A percentile compares a stretch with the other conserved stretches of the same genome.
These are phyloP conservation scores for Barbarea vulgaris DNA, from an alignment of 345 rosid genomes.

Conservation along the genomic window DNA sequence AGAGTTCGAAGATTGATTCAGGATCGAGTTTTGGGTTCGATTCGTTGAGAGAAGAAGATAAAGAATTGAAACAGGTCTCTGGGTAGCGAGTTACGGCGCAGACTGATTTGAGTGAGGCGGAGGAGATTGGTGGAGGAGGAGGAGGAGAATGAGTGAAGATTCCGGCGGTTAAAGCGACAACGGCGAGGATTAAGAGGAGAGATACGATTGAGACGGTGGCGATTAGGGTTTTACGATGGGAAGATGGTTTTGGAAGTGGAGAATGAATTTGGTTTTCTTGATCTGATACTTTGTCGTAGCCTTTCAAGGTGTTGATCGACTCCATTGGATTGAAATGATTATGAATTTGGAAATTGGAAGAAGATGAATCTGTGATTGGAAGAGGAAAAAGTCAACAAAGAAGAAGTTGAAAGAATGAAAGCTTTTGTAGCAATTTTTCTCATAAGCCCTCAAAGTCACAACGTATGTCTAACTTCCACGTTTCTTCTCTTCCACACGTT, in stretches of 20 bases:
- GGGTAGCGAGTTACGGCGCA: conserved; percentile 70
- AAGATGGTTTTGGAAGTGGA: conserved; percentile 31
- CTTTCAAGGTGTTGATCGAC: conserved; percentile 58
- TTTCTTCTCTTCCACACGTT: not conserved
- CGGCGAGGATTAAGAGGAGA: conserved; percentile 48
- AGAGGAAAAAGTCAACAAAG: conserved; percentile 9
- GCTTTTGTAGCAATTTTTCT: not conserved
- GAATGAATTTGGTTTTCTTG: conserved; percentile 45
- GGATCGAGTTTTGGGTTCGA: conserved; percentile 48
- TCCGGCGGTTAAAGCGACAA: conserved; percentile 44
- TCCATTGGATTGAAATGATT: conserved; percentile 48
- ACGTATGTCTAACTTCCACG: conserved; percentile 22
- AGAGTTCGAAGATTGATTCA: conserved; percentile 60
- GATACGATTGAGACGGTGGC: conserved; percentile 46
- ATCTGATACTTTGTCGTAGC: conserved; percentile 64
- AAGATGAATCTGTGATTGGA: conserved; percentile 4
- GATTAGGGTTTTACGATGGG: conserved; percentile 38
- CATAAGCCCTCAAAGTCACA: not conserved
- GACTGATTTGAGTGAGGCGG: conserved; percentile 52
- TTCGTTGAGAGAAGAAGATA: conserved; percentile 53
- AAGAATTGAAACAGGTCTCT: conserved; percentile 57
- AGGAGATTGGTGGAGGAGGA: conserved; percentile 22
- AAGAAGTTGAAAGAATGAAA: not conserved
- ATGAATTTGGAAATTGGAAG: not conserved
- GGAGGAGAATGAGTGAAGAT: conserved; percentile 49